Evolutionary conservation across 2,329 filamentous ascomycete genomes (phyloP).

Genomic region (Neofusicoccum laricinum): DNA sequence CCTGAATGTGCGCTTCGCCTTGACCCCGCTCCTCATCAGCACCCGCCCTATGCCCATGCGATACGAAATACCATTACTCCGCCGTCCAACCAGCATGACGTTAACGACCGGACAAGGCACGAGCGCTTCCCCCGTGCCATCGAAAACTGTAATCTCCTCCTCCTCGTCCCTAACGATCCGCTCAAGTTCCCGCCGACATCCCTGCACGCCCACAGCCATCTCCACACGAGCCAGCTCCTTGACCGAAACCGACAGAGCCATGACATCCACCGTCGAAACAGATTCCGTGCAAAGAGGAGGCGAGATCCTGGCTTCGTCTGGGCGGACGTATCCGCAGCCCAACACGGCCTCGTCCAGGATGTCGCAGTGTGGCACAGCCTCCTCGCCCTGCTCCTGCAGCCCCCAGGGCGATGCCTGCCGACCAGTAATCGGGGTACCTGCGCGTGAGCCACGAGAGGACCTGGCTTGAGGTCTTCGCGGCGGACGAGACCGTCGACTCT

Average conservation of each 20-base stretch:
- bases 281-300: not conserved
- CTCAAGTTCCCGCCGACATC: not conserved
- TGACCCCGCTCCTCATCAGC: not conserved
- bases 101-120: not conserved
- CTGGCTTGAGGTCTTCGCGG: not conserved
- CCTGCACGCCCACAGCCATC: not conserved
- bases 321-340: not conserved
- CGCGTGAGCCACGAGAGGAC: not conserved
- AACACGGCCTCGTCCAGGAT: not conserved
- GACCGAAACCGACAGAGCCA: not conserved
- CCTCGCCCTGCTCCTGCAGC: not conserved
- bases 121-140: not conserved
- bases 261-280: not conserved
- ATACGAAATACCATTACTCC: not conserved
- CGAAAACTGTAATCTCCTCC: not conserved
- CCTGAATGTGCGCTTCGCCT: not conserved
- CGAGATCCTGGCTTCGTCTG: not conserved
- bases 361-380: not conserved
- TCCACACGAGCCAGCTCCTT: not conserved
- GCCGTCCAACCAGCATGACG: slow-evolving; percentile 3
- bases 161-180: not conserved
- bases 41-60: slow-evolving; percentile 2
- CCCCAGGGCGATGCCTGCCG: not conserved
- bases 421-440: not conserved
- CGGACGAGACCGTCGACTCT: not conserved